Conservation (phyloP, 2,329 filamentous ascomycete genomes). For the Diaporthe aspalathi region DNA sequence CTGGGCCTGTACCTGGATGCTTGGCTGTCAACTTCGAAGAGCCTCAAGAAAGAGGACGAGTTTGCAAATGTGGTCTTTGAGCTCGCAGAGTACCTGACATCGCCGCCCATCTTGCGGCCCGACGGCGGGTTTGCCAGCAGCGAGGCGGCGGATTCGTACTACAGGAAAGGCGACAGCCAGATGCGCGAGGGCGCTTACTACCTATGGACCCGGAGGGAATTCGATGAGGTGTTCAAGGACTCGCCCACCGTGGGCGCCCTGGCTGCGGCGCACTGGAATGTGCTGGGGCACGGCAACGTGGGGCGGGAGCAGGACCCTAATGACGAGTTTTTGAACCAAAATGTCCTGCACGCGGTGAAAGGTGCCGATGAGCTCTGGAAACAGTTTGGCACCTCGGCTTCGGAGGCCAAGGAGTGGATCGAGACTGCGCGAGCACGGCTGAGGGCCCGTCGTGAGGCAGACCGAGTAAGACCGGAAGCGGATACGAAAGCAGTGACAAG, state of each 20-base stretch:
- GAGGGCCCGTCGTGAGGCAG: conserved; percentile 75
- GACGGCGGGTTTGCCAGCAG: conserved; percentile 86
- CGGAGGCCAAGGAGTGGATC: conserved; percentile 76
- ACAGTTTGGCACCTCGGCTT: conserved; percentile 78
- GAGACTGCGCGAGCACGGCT: conserved; percentile 75
- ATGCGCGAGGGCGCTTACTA: conserved; percentile 95
- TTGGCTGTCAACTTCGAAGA: conserved; percentile 68
- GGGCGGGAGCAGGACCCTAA: conserved; percentile 84
- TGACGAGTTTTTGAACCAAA: conserved; percentile 95
- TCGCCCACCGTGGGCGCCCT: conserved; percentile 73
- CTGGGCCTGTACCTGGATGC: conserved; percentile 87
- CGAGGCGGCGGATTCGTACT: conserved; percentile 89
- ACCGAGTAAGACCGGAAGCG: conserved; percentile 79
- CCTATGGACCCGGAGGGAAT: conserved; percentile 90
- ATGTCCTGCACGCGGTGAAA: conserved; percentile 80
- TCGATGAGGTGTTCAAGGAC: conserved; percentile 76
- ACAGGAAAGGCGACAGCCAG: conserved; percentile 78
- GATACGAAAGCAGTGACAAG: conserved; percentile 90
- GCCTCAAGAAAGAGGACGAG: conserved; percentile 66
- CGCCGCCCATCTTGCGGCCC: conserved; percentile 72
- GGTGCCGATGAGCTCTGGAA: conserved; percentile 76
- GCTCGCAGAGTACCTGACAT: conserved; percentile 87
- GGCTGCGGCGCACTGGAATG: conserved; percentile 85
- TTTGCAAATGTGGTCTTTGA: conserved; percentile 84
- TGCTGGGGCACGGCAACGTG: conserved; percentile 87